Percentiles rank a stretch among this genome's conserved stretches.
These are phyloP conservation scores for Mixia osmundae DNA, from an alignment of 1,284 basidiomycete genomes.

Conservation along the genomic window DNA sequence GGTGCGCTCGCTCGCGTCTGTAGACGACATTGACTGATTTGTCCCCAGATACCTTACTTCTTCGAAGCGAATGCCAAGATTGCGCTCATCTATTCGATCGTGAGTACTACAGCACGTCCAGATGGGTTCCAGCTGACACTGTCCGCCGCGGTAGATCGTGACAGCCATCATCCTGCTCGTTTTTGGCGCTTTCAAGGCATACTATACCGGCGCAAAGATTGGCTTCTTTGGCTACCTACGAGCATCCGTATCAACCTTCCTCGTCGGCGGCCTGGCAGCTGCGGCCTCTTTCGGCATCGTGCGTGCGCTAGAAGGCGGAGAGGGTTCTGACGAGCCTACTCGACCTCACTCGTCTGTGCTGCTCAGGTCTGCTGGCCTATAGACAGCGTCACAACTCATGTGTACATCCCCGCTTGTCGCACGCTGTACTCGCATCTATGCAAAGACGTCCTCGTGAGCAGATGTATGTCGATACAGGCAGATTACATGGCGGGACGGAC, in stretches of 20 bases:
- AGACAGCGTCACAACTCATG: too few species aligned
- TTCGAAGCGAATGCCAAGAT: conserved; percentile 34
- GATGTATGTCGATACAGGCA: too few species aligned
- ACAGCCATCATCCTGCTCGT: conserved; percentile 43
- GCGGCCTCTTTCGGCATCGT: conserved; percentile 73
- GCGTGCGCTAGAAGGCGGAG: conserved; percentile 46
- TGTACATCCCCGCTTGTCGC: too few species aligned
- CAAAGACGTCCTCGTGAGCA: too few species aligned
- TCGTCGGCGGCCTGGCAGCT: conserved; percentile 23
- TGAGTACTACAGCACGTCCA: too few species aligned
- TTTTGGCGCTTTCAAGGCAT: conserved; percentile 69
- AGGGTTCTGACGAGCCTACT: too few species aligned
- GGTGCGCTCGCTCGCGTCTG: conserved; percentile 1
- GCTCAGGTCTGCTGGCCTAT: too few species aligned
- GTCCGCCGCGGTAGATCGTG: too few species aligned
- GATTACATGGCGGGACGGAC: too few species aligned
- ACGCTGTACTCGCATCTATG: too few species aligned
- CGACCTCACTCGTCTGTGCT: too few species aligned
- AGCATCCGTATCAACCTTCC: neutral
- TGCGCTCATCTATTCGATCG: conserved; percentile 35
- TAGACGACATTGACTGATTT: conserved; percentile 1
- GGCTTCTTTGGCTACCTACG: conserved; percentile 25
- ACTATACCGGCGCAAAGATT: conserved; percentile 51
- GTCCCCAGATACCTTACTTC: conserved; percentile 49
- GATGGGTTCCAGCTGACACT: too few species aligned